Percentiles rank a stretch among this genome's conserved stretches.
phyloP scores from a whole-genome alignment of 768 basidiomycete species.

The Collybia nuda region DNA sequence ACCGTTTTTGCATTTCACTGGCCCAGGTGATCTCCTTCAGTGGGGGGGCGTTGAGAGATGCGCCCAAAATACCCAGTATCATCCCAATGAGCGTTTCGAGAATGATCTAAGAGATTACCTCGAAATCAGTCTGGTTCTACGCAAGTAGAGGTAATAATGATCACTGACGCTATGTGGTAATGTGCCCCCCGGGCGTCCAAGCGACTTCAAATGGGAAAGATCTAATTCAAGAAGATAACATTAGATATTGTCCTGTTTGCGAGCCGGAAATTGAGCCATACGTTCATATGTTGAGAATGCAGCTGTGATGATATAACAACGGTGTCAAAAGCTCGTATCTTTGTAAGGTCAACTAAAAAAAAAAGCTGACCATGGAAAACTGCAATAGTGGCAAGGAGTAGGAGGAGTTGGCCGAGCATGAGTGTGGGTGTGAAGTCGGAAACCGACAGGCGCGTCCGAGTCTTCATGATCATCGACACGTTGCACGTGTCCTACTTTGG shows the following conservation, averaged over 20 bases:
- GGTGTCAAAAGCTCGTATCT: constrained; percentile 3
- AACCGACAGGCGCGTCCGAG: constrained; percentile 12
- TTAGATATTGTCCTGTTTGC: neutral
- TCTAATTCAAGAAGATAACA: constrained; percentile 40
- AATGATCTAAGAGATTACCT: constrained; percentile 48
- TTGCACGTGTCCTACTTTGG: constrained; percentile 4
- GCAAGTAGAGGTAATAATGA: neutral
- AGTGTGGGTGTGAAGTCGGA: constrained; percentile 10
- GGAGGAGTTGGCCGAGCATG: constrained; percentile 49
- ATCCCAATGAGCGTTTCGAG: constrained; percentile 65
- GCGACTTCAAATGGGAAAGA: constrained; percentile 72
- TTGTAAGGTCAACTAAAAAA: constrained; percentile 3
- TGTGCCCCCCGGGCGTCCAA: constrained; percentile 66
- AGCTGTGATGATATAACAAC: constrained; percentile 37
- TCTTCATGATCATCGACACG: constrained; percentile 12
- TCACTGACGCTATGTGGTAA: constrained; percentile 61
- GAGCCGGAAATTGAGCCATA: constrained; percentile 31
- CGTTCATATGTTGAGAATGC: constrained; percentile 83
- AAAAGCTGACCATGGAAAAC: constrained; percentile 52
- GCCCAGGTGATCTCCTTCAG: constrained; percentile 87
- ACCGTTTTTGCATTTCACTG: constrained; percentile 86
- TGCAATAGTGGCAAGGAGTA: constrained; percentile 43
- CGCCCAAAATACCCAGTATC: constrained; percentile 69
- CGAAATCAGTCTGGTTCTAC: neutral
- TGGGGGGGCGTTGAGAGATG: constrained; percentile 63